Base-by-base conservation (phyloP, 768 basidiomycete genomes). In the Ramaria sp. region DNA sequence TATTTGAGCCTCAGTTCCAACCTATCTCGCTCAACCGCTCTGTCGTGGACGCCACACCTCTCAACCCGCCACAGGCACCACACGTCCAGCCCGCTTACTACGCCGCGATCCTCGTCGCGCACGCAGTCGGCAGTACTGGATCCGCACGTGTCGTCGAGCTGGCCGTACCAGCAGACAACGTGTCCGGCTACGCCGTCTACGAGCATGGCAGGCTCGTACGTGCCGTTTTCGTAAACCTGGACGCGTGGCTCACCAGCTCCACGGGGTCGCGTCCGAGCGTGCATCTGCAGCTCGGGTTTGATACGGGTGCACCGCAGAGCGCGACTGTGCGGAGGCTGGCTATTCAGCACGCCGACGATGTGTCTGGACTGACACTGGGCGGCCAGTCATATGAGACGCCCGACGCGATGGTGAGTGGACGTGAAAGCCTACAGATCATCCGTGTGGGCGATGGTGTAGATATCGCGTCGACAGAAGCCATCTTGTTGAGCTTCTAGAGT, bases 1-100 rank as follows among this genome's bases (percentile, higher is more conserved):
- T 41, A 19, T 48, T 39, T 33, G 48, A 13, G 7, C 45, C 59
- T 37, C 51, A 86, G 85, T 75, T 88, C 49, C 85, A 87, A 67
- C 86, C 85, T 4, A 65, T 72, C 37, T 70, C 78, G 1, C 68
- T 87, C 46, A 79, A 79, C 41, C 71, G 76, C 15, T 85, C 82
- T 1, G 82, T 73, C 20, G 63, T 79, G 50, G 77, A 86, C 63
- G 83, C 78, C 9, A 71, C 78, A 12, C 61, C 73, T 2, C 73
- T 84, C 12, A 27, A 75, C 19, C 65, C 67, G 4, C 81, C 83
- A 0, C 68, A 76, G 13, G 69, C 75, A 24, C 78, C 84, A 1
- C 83, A 84, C 58, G 70, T 87, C 53, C 83, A 84, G 61, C 79
- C 84, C 0, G 71, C 76, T 19, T 88, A 86, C 66, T 86, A 86